phyloP scores from a whole-genome alignment of 352 stramenopile genomes.

The Pythium folliculosum region DNA sequence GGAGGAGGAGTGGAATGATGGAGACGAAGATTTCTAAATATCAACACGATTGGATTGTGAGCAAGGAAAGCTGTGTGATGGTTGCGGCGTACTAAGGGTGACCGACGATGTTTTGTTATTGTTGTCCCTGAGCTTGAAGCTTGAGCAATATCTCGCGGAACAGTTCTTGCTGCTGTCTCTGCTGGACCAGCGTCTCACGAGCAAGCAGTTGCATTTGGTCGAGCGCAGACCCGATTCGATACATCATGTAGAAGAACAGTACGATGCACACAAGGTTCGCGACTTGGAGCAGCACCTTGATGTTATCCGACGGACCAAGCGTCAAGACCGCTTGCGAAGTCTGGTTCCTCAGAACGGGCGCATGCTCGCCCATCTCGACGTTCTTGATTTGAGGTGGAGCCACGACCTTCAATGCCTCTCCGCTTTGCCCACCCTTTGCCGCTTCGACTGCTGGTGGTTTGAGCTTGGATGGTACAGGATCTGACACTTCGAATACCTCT shows the following conservation, averaged over 20 bases:
- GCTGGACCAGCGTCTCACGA: conserved; percentile 53
- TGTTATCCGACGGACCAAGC: not conserved
- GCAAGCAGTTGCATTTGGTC: conserved; percentile 66
- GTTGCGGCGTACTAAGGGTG: not conserved
- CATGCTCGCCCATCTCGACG: not conserved
- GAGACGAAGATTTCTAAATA: conserved; percentile 36
- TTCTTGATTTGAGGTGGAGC: not conserved
- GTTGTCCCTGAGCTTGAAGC: conserved; percentile 26
- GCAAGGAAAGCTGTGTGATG: not conserved
- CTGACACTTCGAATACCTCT: not conserved
- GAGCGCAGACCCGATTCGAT: conserved; percentile 52
- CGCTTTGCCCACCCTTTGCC: not conserved
- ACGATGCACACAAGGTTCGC: conserved; percentile 53
- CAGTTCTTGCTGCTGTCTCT: conserved; percentile 66
- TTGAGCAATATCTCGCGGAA: conserved; percentile 58
- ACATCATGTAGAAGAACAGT: conserved; percentile 75
- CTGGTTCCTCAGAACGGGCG: not conserved
- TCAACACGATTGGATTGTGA: not conserved
- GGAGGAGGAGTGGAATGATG: conserved; percentile 43
- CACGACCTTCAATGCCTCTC: not conserved
- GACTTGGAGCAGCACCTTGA: conserved; percentile 37
- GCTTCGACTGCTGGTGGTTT: not conserved
- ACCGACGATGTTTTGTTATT: not conserved
- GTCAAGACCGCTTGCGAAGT: not conserved
- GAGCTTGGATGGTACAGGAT: not conserved